Base-by-base conservation (phyloP, 139 green algal species). In the Coelastrella sp. region DNA sequence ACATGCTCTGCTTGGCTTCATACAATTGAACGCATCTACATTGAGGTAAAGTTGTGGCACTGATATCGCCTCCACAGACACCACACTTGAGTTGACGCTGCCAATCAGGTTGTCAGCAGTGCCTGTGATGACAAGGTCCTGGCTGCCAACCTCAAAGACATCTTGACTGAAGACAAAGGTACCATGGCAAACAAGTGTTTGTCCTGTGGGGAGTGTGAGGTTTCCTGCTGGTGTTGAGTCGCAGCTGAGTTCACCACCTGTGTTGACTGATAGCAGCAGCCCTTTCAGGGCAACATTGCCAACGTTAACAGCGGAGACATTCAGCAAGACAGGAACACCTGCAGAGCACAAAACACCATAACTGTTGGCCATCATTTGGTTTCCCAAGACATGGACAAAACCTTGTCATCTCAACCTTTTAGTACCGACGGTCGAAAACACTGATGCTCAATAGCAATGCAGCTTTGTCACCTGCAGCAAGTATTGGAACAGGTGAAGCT, bases 21-120 rank as follows among this genome's bases (percentile, higher is more conserved):
- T 74, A 34, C 66, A 74, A 34, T 41, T 74, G 11, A 74, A 34
- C 3, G 30, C 66, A 38, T 74, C 34, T 34, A 74, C 66, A 38
- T 74, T 34, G 32, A 74, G 9, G 32, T 74, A 34, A 32, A 74
- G 32, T 3, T 32, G 8, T 50, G 66, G 66, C n/a, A n/a, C n/a
- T n/a, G n/a, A n/a, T n/a, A n/a, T n/a, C n/a, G n/a, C n/a, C n/a
- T n/a, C n/a, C n/a, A n/a, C n/a, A n/a, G n/a, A n/a, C n/a, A n/a
- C n/a, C n/a, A n/a, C n/a, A n/a, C n/a, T n/a, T n/a, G 66, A 74
- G 66, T 21, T n/a, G 32, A 38, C 15, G 30, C 15, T 38, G 27
- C 32, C 5, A 21, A 21, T 34, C 35, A 74, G 66, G 32, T 74
- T 74, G 66, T 32, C 0, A 8, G 66, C 66, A 51, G 15, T 30